phyloP scores from a whole-genome alignment of 106 monocot species.

The Dactylorhiza incarnata region DNA sequence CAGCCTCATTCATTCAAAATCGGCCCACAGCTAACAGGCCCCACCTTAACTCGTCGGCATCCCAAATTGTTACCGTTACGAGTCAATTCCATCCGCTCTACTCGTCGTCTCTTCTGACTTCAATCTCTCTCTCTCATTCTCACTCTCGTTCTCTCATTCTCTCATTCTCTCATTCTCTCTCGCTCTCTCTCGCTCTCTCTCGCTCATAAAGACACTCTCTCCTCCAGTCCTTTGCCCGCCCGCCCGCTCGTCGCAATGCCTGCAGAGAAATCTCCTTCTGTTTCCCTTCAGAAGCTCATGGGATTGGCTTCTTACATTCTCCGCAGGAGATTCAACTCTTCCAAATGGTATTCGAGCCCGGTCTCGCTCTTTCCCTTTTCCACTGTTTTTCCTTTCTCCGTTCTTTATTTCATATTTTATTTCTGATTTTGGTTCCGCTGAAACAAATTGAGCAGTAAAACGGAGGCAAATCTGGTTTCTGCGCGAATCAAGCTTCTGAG shows the following conservation, averaged over 20 bases:
- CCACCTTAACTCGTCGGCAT: not conserved
- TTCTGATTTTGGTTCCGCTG: constrained; percentile 4
- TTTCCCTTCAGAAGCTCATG: constrained; percentile 42
- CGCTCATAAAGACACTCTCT: not conserved
- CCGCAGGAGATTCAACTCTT: constrained; percentile 57
- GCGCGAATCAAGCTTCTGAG: constrained; percentile 93
- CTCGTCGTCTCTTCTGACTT: not conserved
- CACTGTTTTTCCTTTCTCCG: not conserved
- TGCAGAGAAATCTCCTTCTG: constrained; percentile 9
- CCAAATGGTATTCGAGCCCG: constrained; percentile 48
- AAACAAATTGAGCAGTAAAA: constrained; percentile 42
- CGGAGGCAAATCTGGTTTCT: constrained; percentile 75
- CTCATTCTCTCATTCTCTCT: too few species aligned
- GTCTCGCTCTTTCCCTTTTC: not conserved
- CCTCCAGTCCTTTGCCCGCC: not conserved
- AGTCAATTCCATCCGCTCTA: not conserved
- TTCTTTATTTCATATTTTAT: not conserved
- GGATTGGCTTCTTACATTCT: constrained; percentile 19
- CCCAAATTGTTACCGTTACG: not conserved
- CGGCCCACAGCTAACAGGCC: not conserved
- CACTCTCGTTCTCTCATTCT: not conserved
- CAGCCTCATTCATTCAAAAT: too few species aligned
- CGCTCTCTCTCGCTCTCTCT: not conserved
- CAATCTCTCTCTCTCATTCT: not conserved
- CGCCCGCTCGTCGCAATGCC: not conserved